A percentile compares a stretch with the other conserved stretches of the same genome.
Conservation (phyloP, 768 basidiomycete genomes). For the Pholiota conissans region DNA sequence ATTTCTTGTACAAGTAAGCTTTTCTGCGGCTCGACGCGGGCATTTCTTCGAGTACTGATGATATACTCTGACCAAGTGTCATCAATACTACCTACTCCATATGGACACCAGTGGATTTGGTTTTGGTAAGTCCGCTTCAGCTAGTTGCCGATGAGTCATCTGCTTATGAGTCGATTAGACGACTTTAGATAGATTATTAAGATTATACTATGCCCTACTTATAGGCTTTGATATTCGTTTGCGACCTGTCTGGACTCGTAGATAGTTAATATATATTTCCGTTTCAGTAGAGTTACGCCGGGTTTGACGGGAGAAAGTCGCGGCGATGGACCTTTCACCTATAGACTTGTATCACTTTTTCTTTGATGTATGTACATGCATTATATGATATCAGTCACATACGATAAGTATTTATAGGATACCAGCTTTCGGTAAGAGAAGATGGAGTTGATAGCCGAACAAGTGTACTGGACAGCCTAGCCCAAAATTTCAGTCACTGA, state of each 20-base stretch:
- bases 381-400: too few species aligned
- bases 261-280: neutral
- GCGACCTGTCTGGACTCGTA: neutral
- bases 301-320: constrained; percentile 1
- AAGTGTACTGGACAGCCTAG: too few species aligned
- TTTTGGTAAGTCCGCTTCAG: neutral
- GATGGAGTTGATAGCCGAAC: too few species aligned
- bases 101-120: neutral
- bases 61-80: constrained; percentile 2
- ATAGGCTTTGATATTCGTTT: neutral
- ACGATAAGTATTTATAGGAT: too few species aligned
- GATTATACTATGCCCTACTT: neutral
- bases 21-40: neutral
- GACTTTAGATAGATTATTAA: neutral
- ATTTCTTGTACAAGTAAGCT: neutral
- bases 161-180: neutral
- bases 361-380: neutral
- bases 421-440: too few species aligned
- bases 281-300: neutral
- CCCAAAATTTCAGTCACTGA: too few species aligned
- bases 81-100: neutral
- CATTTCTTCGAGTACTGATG: constrained; percentile 4
- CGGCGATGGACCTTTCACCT: neutral
- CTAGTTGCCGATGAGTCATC: neutral
- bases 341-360: neutral